Base-by-base conservation (phyloP, 202 grass and related monocot species). In the Panicum hallii region DNA sequence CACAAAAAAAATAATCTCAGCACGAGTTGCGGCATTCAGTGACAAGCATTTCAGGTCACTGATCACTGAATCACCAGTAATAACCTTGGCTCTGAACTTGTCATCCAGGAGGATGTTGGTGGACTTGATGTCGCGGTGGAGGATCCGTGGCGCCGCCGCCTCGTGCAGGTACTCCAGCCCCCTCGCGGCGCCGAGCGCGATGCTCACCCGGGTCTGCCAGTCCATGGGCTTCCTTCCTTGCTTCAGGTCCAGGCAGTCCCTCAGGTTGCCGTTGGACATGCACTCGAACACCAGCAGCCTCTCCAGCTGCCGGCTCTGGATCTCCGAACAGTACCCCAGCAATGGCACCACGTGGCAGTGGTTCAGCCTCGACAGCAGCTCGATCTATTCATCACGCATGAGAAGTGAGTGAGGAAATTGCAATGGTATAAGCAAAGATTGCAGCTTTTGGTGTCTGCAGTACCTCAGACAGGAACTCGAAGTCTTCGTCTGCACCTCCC, bases 91-190 rank as follows among this genome's bases (percentile, higher is more conserved):
- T 57, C 77, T 88, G 85, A 86, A 89, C 84, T 81, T 82, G 66
- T 89, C 91, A 12, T 99, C 96, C 57, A 99, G 85, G 23, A 99
- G 91, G 84, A 99, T 99, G 90, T 99, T 99, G 66, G 90, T 94
- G 20, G 93, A 95, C 86, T 99, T 99, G 90, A 99, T 94, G 87
- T 99, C 96, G 0, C 96, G 89, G 72, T 99, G 96, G 72, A 99
- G 79, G 90, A 99, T 96, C 55, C 93, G 89, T 1, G 96, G 91
- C 34, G 97, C 97, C 1, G 97, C 97, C 9, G 97, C 97, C 88
- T 99, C 97, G 49, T 99, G 97, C 32, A 96, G 88, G 88, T 99
- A 99, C 82, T 99, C 97, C 45, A 99, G 76, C 17, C 97, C 97
- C 69, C 86, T 99, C 10, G 97, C 97, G 7, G 72, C 91, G 20